phyloP scores from a whole-genome alignment of 163 green algal species.

The Volvox carteri region DNA sequence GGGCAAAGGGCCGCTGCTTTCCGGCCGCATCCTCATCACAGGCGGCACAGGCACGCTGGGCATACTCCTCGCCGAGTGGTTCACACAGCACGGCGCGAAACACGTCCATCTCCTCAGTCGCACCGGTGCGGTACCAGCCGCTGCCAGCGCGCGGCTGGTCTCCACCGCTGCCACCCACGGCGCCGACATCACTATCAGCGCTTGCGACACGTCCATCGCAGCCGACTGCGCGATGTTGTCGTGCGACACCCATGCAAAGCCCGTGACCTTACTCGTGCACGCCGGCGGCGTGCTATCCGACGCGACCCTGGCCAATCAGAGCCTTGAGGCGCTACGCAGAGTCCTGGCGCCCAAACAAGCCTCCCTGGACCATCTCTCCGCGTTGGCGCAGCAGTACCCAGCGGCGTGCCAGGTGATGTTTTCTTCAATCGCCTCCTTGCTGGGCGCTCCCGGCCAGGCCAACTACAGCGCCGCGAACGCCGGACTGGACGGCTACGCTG shows the following conservation, averaged over 20 bases:
- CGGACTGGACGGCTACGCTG: constrained; percentile 78
- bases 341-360: constrained; percentile 75
- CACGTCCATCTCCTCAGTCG: constrained; percentile 76
- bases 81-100: constrained; percentile 62
- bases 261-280: constrained; percentile 70
- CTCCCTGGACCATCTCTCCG: constrained; percentile 25
- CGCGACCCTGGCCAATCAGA: constrained; percentile 78
- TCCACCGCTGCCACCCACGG: neutral
- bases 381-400: constrained; percentile 8
- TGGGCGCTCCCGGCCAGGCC: constrained; percentile 88
- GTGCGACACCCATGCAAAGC: neutral
- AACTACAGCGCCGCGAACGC: constrained; percentile 94
- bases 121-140: constrained; percentile 55
- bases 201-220: constrained; percentile 23
- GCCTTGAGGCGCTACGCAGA: constrained; percentile 50
- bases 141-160: neutral
- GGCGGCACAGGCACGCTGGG: constrained; percentile 71
- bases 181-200: constrained; percentile 21
- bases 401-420: constrained; percentile 63
- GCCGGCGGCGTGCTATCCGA: constrained; percentile 84
- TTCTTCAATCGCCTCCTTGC: constrained; percentile 71
- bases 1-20: neutral
- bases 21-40: constrained; percentile 61
- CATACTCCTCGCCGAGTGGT: constrained; percentile 61
- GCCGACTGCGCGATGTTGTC: neutral